phyloP scores from a whole-genome alignment of 2,329 filamentous ascomycete species.

The Penicillium sp. region DNA sequence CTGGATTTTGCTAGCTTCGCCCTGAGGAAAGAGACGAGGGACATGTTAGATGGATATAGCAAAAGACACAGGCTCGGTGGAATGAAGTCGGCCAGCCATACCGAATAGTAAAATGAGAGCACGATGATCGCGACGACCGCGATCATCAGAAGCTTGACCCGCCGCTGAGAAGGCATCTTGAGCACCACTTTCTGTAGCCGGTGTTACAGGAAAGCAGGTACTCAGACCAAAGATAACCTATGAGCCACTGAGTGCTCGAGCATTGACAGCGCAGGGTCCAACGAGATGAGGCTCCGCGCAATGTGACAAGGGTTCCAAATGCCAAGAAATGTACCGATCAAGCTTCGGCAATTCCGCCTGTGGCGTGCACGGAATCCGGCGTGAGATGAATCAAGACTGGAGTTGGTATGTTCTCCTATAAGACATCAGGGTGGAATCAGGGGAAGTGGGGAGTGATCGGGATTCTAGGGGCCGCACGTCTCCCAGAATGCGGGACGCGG shows the following conservation, averaged over 20 bases:
- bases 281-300: background rate
- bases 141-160: constrained; percentile 61
- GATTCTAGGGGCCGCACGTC: constrained; percentile 2
- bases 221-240: too few species aligned
- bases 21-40: constrained; percentile 23
- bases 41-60: constrained; percentile 4
- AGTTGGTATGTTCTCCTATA: background rate
- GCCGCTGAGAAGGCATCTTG: constrained; percentile 63
- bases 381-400: background rate
- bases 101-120: constrained; percentile 66
- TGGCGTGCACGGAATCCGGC: constrained; percentile 1
- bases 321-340: constrained; percentile 8
- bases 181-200: background rate
- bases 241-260: too few species aligned
- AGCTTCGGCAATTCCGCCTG: constrained; percentile 5
- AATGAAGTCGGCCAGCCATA: constrained; percentile 37
- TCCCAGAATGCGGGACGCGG: constrained; percentile 8
- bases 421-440: constrained; percentile 1
- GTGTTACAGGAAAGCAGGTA: background rate
- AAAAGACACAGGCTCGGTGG: background rate
- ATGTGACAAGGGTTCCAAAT: constrained; percentile 3
- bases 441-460: constrained; percentile 1
- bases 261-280: background rate
- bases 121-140: constrained; percentile 60
- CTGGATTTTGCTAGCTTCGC: constrained; percentile 37